A percentile compares a stretch with the other conserved stretches of the same genome.
Conservation (phyloP, 139 green algal species). For the Raphidocelis subcapitata region DNA sequence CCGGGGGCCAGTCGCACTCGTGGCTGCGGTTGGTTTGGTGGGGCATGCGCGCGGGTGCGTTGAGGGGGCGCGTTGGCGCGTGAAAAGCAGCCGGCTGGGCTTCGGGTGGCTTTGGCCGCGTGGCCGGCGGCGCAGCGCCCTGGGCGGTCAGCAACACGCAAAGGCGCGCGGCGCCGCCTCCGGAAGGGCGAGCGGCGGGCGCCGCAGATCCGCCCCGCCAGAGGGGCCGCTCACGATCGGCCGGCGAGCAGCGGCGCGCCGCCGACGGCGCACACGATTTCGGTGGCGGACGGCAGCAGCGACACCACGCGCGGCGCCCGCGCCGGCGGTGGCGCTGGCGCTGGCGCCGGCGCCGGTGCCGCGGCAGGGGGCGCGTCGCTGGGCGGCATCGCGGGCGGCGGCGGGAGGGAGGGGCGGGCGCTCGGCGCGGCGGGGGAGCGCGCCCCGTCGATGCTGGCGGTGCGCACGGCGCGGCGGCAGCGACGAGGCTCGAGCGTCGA, state of each 20-base stretch:
- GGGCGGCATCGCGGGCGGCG: too few relatives aligned
- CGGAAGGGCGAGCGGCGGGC: too few relatives aligned
- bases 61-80: neutral
- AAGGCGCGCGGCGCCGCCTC: slow-evolving; percentile 16
- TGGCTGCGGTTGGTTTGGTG: slow-evolving; percentile 22
- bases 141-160: neutral
- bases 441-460: too few relatives aligned
- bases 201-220: too few relatives aligned
- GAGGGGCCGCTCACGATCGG: too few relatives aligned
- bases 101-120: neutral
- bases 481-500: too few relatives aligned
- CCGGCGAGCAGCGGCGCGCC: slow-evolving; percentile 33
- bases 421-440: too few relatives aligned
- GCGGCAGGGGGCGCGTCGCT: too few relatives aligned
- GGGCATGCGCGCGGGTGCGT: neutral
- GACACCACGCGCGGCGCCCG: slow-evolving; percentile 47
- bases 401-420: too few relatives aligned
- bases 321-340: too few relatives aligned
- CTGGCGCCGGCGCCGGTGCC: too few relatives aligned
- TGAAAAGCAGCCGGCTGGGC: neutral
- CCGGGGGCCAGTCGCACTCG: slow-evolving; percentile 70
- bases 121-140: neutral
- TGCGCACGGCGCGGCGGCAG: too few relatives aligned
- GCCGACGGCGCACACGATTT: slow-evolving; percentile 56
- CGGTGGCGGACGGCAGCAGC: slow-evolving; percentile 72